Base-by-base conservation (phyloP, 148 eudicot species). In the Diospyros kaki region DNA sequence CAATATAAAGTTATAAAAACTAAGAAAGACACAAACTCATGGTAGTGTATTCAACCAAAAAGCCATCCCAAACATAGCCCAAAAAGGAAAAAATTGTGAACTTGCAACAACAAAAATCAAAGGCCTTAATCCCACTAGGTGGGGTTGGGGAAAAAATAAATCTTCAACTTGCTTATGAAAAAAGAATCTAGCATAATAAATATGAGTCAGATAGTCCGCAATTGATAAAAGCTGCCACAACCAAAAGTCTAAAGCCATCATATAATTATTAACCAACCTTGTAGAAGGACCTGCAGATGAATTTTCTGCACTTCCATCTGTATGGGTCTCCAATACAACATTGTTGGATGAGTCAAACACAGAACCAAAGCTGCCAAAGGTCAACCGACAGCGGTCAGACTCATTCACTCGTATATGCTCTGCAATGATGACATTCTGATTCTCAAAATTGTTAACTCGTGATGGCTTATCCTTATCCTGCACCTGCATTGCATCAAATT, bases 341-440 rank as follows among this genome's bases (percentile, higher is more conserved):
- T 76, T 85, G 58, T 59, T 75, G 6, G 82, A 68, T 71, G 73
- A 68, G 58, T 84, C 91, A 61, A 77, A 80, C n/a, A 85, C 89
- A 60, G 80, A 18, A 40, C 90, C 92, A 71, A 93, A 82, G 85
- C 90, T 91, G 75, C 98, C 98, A 82, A 93, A 94, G 48, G 89
- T 92, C 74, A 92, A 75, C 76, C 84, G 85, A 80, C 82, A 74
- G 58, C 96, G 89, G 41, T 90, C 97, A 73, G 85, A 83, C 82
- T 90, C 96, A 64, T 93, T 83, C 64, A 94, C 92, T 71, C 97
- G 91, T 69, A 94, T 92, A 64, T 92, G 93, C 73, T 93, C 85
- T 64, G 98, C 98, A 61, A 94, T 92, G 71, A 94, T 85, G 72
- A 94, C 98, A 82, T 94, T 94, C 72, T 89, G 91, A 72, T 74